Conservation (phyloP, 139 green algal genomes). For the Picochlorum sp. region DNA sequence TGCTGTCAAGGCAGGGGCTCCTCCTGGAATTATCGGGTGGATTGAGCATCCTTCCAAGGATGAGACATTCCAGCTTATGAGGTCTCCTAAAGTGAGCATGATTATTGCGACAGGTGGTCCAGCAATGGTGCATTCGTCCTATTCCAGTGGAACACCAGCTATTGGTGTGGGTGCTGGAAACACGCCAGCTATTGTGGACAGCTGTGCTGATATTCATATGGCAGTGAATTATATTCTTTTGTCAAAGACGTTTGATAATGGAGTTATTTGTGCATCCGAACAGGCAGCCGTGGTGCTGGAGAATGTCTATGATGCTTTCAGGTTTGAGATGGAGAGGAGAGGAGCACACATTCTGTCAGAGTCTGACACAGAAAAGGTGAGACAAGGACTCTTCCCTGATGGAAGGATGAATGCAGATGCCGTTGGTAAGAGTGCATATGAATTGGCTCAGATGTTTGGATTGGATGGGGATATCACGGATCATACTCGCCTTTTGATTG, state of each 20-base stretch:
- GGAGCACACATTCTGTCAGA: conserved; percentile 52
- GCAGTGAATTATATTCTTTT: conserved; percentile 1
- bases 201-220: conserved; percentile 48
- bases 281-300: conserved; percentile 52
- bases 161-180: conserved; percentile 62
- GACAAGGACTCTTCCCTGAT: conserved; percentile 40
- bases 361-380: conserved; percentile 47
- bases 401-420: conserved; percentile 50
- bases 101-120: conserved; percentile 61
- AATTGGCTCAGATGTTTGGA: conserved; percentile 52
- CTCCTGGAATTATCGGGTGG: conserved; percentile 50
- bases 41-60: conserved; percentile 45
- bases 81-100: conserved; percentile 40
- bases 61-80: conserved; percentile 44
- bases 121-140: conserved; percentile 55
- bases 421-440: conserved; percentile 48
- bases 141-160: conserved; percentile 55
- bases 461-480: not conserved
- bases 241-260: conserved; percentile 56
- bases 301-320: conserved; percentile 41
- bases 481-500: not conserved
- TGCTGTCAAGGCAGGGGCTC: conserved; percentile 49
- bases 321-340: conserved; percentile 34
- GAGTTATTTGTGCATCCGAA: conserved; percentile 62
- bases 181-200: conserved; percentile 61